phyloP scores from a whole-genome alignment of 2,329 filamentous ascomycete species.

The Lasiodiplodia sp. region DNA sequence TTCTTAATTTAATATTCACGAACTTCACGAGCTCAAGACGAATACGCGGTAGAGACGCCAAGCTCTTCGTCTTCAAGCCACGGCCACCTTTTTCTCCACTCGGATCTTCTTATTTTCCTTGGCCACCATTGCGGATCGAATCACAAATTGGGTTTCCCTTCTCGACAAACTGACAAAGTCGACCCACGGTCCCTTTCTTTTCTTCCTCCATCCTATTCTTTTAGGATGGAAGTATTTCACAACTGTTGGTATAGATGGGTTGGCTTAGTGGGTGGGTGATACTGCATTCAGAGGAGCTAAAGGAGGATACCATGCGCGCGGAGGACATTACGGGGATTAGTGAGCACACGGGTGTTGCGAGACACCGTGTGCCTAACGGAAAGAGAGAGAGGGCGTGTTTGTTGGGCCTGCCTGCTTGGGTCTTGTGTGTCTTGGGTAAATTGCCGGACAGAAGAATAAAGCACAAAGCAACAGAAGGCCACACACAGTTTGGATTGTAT shows the following conservation, averaged over 20 bases:
- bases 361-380: background rate
- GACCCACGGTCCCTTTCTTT: background rate
- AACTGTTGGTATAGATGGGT: background rate
- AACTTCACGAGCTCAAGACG: slow-evolving; percentile 17
- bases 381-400: background rate
- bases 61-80: slow-evolving; percentile 4
- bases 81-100: slow-evolving; percentile 3
- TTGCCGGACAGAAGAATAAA: background rate
- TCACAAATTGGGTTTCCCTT: background rate
- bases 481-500: background rate
- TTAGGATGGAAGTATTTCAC: slow-evolving; percentile 6
- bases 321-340: background rate
- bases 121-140: slow-evolving; percentile 6
- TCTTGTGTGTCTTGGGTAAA: background rate
- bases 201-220: background rate
- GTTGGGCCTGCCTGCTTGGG: background rate
- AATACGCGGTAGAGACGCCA: background rate
- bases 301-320: background rate
- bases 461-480: background rate
- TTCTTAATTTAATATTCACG: background rate
- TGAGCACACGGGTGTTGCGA: background rate
- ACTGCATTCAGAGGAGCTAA: background rate
- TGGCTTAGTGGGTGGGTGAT: background rate
- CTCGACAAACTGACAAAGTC: background rate
- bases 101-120: slow-evolving; percentile 1